A percentile compares a stretch with the other conserved stretches of the same genome.
Evolutionary conservation across 352 stramenopile genomes (phyloP).

Genomic region (Peronospora belbahrii): DNA sequence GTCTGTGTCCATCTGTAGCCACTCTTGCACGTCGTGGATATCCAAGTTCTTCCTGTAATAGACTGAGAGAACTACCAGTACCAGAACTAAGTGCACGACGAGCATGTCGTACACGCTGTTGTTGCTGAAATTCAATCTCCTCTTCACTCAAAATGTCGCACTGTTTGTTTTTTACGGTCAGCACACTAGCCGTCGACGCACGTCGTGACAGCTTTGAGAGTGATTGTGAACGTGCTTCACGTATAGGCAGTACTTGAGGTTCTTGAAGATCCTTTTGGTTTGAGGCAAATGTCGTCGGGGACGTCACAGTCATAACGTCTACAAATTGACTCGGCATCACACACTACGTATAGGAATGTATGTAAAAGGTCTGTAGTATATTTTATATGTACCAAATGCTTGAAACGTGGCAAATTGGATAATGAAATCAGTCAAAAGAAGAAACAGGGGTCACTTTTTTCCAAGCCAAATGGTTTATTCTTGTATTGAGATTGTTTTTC

Average conservation of each 20-base stretch:
- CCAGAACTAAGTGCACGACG: constrained; percentile 57
- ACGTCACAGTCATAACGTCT: constrained; percentile 19
- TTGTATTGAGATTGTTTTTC: too few relatives aligned
- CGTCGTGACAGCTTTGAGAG: constrained; percentile 23
- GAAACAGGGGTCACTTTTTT: too few relatives aligned
- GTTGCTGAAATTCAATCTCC: constrained; percentile 17
- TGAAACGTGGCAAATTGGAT: constrained; percentile 17
- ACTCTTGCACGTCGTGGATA: constrained; percentile 34
- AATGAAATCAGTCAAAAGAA: too few relatives aligned
- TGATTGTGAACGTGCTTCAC: constrained; percentile 36
- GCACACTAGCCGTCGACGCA: constrained; percentile 24
- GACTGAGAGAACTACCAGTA: constrained; percentile 34
- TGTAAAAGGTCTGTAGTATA: too few relatives aligned
- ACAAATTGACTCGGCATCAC: constrained; percentile 26
- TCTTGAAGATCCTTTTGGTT: constrained; percentile 19
- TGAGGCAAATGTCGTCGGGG: constrained; percentile 17
- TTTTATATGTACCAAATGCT: too few relatives aligned
- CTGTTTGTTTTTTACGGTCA: constrained; percentile 9
- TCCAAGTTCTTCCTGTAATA: constrained; percentile 69
- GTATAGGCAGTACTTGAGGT: constrained; percentile 14
- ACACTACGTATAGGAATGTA: too few relatives aligned
- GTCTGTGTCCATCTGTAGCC: constrained; percentile 13
- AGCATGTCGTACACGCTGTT: constrained; percentile 18
- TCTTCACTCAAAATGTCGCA: constrained; percentile 18
- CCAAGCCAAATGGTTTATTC: too few relatives aligned